phyloP scores from a whole-genome alignment of 148 eudicot species.

The Chenopodium suecicum region DNA sequence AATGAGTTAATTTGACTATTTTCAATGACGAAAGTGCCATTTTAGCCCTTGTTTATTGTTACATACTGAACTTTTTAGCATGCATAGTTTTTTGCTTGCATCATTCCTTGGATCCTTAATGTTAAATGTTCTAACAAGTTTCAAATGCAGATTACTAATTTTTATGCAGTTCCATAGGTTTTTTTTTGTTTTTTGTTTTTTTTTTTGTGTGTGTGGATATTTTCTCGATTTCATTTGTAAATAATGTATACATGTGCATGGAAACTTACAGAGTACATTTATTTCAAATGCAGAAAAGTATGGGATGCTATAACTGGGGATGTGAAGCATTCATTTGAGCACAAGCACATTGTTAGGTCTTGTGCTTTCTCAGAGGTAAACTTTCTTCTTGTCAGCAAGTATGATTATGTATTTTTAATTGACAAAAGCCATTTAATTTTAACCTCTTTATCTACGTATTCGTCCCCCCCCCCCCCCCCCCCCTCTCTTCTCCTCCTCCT shows the following conservation, averaged over 20 bases:
- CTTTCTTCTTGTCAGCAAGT: not conserved
- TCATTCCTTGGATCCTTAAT: not conserved
- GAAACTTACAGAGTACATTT: not conserved
- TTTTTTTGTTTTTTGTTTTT: not conserved
- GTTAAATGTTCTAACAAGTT: not conserved
- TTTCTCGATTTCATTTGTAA: not conserved
- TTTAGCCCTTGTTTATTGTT: not conserved
- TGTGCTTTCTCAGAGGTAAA: slow-evolving; percentile 93
- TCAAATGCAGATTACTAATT: not conserved
- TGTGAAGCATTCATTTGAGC: slow-evolving; percentile 89
- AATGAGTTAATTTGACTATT: not conserved
- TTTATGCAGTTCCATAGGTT: not conserved
- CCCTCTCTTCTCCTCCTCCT: not conserved
- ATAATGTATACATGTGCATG: not conserved
- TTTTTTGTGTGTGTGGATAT: not conserved
- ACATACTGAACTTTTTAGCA: not conserved
- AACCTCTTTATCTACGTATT: not conserved
- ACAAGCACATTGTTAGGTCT: slow-evolving; percentile 93
- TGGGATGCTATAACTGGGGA: slow-evolving; percentile 98
- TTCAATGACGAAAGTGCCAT: not conserved
- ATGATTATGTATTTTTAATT: not conserved
- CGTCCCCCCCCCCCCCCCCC: not conserved
- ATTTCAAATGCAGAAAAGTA: slow-evolving; percentile 58
- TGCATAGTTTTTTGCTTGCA: not conserved
- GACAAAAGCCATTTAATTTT: not conserved